Evolutionary conservation across 352 stramenopile species (phyloP), one percentile per base, ranked within the genome.

Genomic region (Phytophthora pini): DNA sequence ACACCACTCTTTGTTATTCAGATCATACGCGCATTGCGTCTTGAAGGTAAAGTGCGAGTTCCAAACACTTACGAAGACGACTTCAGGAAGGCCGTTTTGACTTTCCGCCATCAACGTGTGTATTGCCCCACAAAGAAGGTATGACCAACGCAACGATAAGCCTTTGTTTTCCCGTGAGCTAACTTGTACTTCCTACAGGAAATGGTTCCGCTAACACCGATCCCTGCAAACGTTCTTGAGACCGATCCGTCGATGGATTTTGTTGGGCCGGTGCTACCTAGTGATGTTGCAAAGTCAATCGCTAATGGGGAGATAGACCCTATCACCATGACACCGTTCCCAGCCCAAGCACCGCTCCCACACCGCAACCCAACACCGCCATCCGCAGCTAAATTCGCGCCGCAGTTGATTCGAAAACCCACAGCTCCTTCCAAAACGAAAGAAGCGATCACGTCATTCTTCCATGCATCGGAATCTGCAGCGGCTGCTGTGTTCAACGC

Each of bases 301-400:
- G 85, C 87, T 13, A 61, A 88, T 44, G 87, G 87, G 45, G 72
- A 90, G 48, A 81, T 93, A 69, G 87, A 95, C 40, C 87, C 87
- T 4, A 93, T 93, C 47, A 82, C 77, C 5, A 77, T 77, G 56
- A 65, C 53, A 11, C 57, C 17, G 11, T 94, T 94, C 58, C 60
- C 70, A 20, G 15, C 29, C 15, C 13, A 48, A 58, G 32, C 26
- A 22, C 29, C 26, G 11, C 26, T 45, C 17, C 22, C 47, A 56
- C 39, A 49, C 20, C 41, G 22, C 10, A 54, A 26, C 13, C 41
- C 40, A 44, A 31, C 56, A 12, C 56, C 70, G 20, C 22, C 26
- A 43, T 63, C 24, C 5, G 2, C 44, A 13, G 17, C 10, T 39
- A 68, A 47, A 6, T 20, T 39, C 27, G 20, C 17, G 11, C 13